These are phyloP conservation scores for Claviceps quebecensis DNA, from an alignment of 2,329 filamentous ascomycete genomes.

Conservation along the genomic window DNA sequence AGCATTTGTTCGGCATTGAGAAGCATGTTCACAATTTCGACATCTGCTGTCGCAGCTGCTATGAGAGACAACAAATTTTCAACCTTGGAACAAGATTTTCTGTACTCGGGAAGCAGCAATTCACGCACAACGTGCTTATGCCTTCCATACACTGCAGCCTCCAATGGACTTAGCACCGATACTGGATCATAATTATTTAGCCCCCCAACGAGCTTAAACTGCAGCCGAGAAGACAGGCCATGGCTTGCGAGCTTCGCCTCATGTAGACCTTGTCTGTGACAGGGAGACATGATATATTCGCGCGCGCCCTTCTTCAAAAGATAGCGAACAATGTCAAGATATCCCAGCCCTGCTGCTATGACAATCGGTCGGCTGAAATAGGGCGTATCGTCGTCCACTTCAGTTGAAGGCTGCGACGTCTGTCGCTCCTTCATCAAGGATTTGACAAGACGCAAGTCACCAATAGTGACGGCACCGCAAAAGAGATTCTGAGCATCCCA, in stretches of 20 bases:
- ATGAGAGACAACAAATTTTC: background rate
- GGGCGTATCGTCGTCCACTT: background rate
- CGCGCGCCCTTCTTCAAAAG: background rate
- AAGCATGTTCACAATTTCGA: background rate
- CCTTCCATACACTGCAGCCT: background rate
- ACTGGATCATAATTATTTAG: no score
- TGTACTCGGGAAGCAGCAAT: background rate
- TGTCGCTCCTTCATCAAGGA: background rate
- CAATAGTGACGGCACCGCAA: background rate
- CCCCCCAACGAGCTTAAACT: no score
- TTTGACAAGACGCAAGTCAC: background rate
- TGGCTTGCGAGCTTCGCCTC: no score
- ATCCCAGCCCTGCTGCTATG: background rate
- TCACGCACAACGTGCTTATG: background rate
- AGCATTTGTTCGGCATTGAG: background rate
- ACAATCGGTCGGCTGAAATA: background rate
- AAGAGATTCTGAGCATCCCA: slow-evolving; percentile 1
- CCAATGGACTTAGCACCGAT: background rate
- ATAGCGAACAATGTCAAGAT: background rate
- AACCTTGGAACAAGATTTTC: background rate
- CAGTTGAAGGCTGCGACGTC: background rate
- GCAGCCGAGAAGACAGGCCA: no score
- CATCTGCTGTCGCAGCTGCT: background rate
- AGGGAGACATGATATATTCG: background rate
- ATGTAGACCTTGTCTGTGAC: no score